These are phyloP conservation scores for Penicillium antarcticum DNA, from an alignment of 495 filamentous ascomycete genomes.

Conservation along the genomic window DNA sequence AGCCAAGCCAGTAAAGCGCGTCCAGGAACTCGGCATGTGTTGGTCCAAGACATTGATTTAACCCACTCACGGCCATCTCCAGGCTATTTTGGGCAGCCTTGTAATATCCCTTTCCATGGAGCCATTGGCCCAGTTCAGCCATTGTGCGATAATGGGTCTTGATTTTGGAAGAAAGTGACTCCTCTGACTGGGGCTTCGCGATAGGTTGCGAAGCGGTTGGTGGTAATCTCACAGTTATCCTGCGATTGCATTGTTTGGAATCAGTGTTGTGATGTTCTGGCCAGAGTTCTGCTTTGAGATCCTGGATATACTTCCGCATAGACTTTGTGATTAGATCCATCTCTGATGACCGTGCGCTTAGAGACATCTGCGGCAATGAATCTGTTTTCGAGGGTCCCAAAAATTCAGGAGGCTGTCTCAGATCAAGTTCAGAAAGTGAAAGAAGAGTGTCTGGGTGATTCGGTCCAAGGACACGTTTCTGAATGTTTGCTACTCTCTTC, in stretches of 20 bases:
- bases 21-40: neutral
- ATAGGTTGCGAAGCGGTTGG: neutral
- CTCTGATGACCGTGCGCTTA: neutral
- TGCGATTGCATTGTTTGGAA: neutral
- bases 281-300: too few relatives aligned
- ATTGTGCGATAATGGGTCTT: neutral
- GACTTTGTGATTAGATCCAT: neutral
- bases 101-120: neutral
- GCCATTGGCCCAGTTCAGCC: neutral
- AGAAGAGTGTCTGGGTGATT: constrained; percentile 3
- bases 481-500: neutral
- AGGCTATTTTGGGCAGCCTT: neutral
- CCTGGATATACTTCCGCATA: neutral
- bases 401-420: neutral
- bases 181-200: neutral
- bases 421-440: neutral
- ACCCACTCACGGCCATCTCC: neutral
- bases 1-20: neutral
- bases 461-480: neutral
- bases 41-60: neutral
- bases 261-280: too few relatives aligned
- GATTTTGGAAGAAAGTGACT: neutral
- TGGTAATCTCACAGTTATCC: neutral
- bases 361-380: neutral
- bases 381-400: neutral